Percentiles rank a stretch among this genome's conserved stretches.
phyloP scores from a whole-genome alignment of 805 yeast species.

The Metschnikowia vanudenii region DNA sequence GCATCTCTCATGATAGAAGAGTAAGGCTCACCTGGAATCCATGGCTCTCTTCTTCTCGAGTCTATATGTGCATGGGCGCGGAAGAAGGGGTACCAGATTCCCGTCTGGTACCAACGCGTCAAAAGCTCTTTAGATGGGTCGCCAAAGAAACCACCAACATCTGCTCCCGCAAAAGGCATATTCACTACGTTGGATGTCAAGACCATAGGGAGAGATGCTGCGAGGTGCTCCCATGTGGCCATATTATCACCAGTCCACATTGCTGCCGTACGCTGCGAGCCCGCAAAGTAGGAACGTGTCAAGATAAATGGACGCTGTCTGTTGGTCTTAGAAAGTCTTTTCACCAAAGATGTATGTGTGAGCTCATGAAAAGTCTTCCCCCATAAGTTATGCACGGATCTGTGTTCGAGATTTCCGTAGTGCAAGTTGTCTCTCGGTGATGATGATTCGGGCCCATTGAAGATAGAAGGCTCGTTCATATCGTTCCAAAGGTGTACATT shows the following conservation, averaged over 20 bases:
- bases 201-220: conserved; percentile 81
- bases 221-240: conserved; percentile 87
- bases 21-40: conserved; percentile 75
- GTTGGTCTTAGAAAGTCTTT: conserved; percentile 44
- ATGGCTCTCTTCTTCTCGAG: conserved; percentile 89
- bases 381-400: conserved; percentile 85
- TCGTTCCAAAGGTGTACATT: conserved; percentile 94
- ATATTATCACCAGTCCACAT: conserved; percentile 98
- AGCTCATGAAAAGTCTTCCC: conserved; percentile 81
- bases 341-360: conserved; percentile 63
- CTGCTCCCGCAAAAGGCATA: conserved; percentile 93
- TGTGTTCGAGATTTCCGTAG: conserved; percentile 79
- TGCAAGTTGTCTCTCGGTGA: conserved; percentile 82
- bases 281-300: conserved; percentile 84
- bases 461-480: conserved; percentile 96
- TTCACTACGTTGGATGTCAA: conserved; percentile 79
- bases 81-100: conserved; percentile 94
- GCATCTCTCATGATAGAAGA: conserved; percentile 67
- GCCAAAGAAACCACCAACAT: conserved; percentile 95
- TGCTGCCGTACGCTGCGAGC: conserved; percentile 88
- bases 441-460: conserved; percentile 91
- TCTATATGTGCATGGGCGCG: conserved; percentile 97
- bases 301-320: conserved; percentile 79
- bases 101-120: conserved; percentile 94
- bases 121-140: conserved; percentile 79